Base-by-base conservation (phyloP, 306 rosid species). In the Trifolium repens region DNA sequence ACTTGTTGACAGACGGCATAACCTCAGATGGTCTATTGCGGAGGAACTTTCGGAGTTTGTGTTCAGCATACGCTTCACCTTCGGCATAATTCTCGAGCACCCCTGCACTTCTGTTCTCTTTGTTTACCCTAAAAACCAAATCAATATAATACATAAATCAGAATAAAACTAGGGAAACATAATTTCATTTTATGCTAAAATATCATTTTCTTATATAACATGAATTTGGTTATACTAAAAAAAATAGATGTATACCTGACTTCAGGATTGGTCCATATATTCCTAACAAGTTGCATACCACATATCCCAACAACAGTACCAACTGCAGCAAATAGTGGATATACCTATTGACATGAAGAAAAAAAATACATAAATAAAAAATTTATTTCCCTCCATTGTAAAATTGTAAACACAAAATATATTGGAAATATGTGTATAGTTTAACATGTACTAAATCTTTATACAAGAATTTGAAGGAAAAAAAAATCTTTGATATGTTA, bases 1-100 rank as follows among this genome's bases (percentile, higher is more conserved):
- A 91, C 3, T 76, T 75, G 90, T 89, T 89, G 87, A 89, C 1
- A 81, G 86, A 73, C 26, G 97, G 90, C 97, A 89, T 91, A 79
- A 89, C 79, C 88, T 89, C 78, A 50, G 90, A 83, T 1, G 77
- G 0, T 67, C 10, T 77, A 42, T 72, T 84, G 60, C 93, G 87
- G 59, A 89, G 72, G 80, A 73, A 89, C 81, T 85, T 89, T 83
- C 97, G 73, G 24, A 78, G 2, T 2, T 39, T 9, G 22, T 82
- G 83, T 61, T 78, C 55, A 54, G 76, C 49, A 52, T 82, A 78
- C 37, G 73, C 80, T 68, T 82, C 86, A 16, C 86, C 83, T 26
- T 78, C 77, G 16, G 72, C 86, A 53, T 69, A 64, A 83, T 91
- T 91, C 10, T 91, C 97, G 9, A 91, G 90, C 78, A 91, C 72